These are phyloP conservation scores for Lepraria neglecta DNA, from an alignment of 495 filamentous ascomycete species.

Conservation along the genomic window DNA sequence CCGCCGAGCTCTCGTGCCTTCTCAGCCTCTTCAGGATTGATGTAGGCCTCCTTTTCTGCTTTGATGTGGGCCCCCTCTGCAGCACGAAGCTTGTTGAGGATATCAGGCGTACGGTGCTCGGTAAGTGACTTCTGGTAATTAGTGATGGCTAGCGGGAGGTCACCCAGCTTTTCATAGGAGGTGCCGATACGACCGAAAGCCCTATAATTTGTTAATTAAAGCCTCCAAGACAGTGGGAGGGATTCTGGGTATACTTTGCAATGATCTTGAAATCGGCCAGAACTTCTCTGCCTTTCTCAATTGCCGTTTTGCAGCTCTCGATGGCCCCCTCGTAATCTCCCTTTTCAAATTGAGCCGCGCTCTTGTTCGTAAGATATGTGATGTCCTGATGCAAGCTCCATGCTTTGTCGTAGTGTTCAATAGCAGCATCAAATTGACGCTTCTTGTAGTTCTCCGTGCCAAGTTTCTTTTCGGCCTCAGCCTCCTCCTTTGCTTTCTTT, in stretches of 20 bases:
- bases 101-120: slow-evolving; percentile 93
- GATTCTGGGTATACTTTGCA: slow-evolving; percentile 60
- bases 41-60: slow-evolving; percentile 68
- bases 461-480: slow-evolving; percentile 88
- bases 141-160: slow-evolving; percentile 75
- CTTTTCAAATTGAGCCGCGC: slow-evolving; percentile 93
- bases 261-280: slow-evolving; percentile 95
- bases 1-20: slow-evolving; percentile 93
- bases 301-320: slow-evolving; percentile 76
- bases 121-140: slow-evolving; percentile 90
- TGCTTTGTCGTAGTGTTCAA: slow-evolving; percentile 90
- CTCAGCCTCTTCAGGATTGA: slow-evolving; percentile 87
- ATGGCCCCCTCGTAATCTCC: slow-evolving; percentile 84
- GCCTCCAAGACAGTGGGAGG: neutral
- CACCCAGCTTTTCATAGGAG: slow-evolving; percentile 80
- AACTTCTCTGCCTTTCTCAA: slow-evolving; percentile 78
- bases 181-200: slow-evolving; percentile 86
- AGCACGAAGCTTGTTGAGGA: slow-evolving; percentile 85
- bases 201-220: slow-evolving; percentile 34
- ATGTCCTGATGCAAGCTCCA: slow-evolving; percentile 96
- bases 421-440: slow-evolving; percentile 87
- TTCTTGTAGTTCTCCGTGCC: slow-evolving; percentile 98
- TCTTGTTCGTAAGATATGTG: slow-evolving; percentile 93
- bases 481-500: slow-evolving; percentile 85
- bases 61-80: slow-evolving; percentile 85